Evolutionary conservation across 192 early-diverging fungal species (phyloP), one percentile per base, ranked within the genome.

Genomic region (Coemansia sp.): DNA sequence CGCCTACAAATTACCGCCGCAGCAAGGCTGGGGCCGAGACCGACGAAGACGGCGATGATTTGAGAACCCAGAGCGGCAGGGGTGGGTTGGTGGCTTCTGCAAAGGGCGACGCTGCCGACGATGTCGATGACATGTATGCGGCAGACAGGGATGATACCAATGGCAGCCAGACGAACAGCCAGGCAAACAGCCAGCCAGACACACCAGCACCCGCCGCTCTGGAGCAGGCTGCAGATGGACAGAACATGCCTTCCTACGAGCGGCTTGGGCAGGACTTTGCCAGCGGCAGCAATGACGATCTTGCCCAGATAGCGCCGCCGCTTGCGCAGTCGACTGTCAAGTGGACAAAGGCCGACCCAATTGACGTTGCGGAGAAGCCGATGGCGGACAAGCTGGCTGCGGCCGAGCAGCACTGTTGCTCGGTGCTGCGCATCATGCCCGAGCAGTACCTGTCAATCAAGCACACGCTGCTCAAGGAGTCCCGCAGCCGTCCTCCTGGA

Each of bases 361-460:
- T 80, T 53, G 59, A 80, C 32, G 66, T 79, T 42, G 50, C n/a
- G 20, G 64, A 46, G 45, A 74, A 72, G 65, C 78, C 78, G 41
- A 63, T 71, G 63, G 67, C 64, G 25, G 67, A 72, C 37, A 79
- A 65, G 61, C 81, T 83, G 59, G 75, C 76, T 8, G 32, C 79
- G 5, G 88, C 89, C 40, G 94, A 98, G 77, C 75, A 77, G 4
- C 72, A 85, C 16, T 88, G 90, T 64, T 93, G 93, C 54, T 88
- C 88, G 14, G 91, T 88, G 6, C 85, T 98, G 60, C 89, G 95
- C 38, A 85, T 98, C 14, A 84, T 88, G 4, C 94, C 94, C 7
- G 87, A 88, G 22, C 90, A 91, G 74, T 98, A 95, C 73, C 84
- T 98, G 9, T 78, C 86, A 17, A 92, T 93, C 67, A 96, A 95